Conservation (phyloP, 768 basidiomycete genomes). For the Mycena olivaceomarginata region DNA sequence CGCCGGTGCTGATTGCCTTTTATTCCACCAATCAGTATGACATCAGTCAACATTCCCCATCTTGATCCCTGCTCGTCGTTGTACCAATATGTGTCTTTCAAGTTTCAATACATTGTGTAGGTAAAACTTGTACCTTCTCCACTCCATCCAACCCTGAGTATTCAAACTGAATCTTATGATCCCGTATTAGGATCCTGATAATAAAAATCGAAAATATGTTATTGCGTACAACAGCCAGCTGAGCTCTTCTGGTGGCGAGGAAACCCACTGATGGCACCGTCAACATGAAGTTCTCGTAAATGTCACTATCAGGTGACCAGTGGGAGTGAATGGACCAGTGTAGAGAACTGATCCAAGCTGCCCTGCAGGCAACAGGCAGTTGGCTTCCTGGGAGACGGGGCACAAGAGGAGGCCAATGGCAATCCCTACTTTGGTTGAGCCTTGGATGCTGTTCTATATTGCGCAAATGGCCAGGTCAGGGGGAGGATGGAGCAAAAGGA, state of each 20-base stretch:
- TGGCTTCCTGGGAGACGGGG: not conserved
- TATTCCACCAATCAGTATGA: too few species aligned
- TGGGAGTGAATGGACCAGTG: conserved; percentile 28
- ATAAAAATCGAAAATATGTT: too few species aligned
- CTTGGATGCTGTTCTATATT: conserved; percentile 31
- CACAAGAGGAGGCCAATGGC: conserved; percentile 28
- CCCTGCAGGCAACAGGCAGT: conserved; percentile 17
- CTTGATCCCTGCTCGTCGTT: too few species aligned
- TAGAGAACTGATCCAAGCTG: conserved; percentile 26
- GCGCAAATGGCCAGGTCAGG: too few species aligned
- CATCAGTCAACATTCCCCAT: too few species aligned
- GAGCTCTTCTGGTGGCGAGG: conserved; percentile 21
- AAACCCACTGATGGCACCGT: conserved; percentile 9
- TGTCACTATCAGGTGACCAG: not conserved
- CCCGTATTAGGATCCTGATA: too few species aligned
- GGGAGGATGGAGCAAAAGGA: not conserved
- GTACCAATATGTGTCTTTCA: too few species aligned
- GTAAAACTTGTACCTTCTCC: too few species aligned
- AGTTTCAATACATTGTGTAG: too few species aligned
- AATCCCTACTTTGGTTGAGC: conserved; percentile 37
- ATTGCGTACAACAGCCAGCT: conserved; percentile 28
- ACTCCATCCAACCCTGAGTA: too few species aligned
- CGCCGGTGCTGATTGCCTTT: too few species aligned
- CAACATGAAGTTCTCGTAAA: conserved; percentile 40
- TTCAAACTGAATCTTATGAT: too few species aligned